Conservation (phyloP, 768 basidiomycete genomes). For the Dacryopinax primogenitus region DNA sequence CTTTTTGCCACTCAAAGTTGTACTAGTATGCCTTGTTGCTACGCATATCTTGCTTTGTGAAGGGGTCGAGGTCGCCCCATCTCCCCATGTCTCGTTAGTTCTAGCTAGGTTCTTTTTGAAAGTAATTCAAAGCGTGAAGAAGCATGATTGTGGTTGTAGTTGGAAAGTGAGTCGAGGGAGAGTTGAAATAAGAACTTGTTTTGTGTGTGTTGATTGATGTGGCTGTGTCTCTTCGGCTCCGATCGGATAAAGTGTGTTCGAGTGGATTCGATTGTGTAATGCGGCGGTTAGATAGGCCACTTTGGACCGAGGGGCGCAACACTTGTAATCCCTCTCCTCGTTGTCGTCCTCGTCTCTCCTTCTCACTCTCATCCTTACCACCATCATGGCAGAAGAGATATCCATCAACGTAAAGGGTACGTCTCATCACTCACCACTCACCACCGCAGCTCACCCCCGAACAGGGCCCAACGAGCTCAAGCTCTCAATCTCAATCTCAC, state of each 20-base stretch:
- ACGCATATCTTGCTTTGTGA: neutral
- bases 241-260: neutral
- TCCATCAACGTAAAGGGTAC: constrained; percentile 28
- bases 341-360: neutral
- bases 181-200: neutral
- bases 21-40: neutral
- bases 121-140: neutral
- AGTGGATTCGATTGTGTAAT: neutral
- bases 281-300: too few species aligned
- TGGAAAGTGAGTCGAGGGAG: neutral
- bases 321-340: too few species aligned
- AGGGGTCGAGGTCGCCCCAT: too few species aligned
- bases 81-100: constrained; percentile 1
- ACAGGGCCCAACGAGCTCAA: constrained; percentile 76
- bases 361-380: neutral
- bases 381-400: constrained; percentile 8
- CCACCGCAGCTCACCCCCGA: neutral
- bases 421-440: neutral
- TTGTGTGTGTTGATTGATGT: neutral
- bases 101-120: neutral
- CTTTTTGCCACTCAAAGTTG: neutral
- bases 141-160: too few species aligned
- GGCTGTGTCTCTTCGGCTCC: constrained; percentile 2
- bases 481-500: constrained; percentile 67
- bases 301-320: too few species aligned